Base-by-base conservation (phyloP, 495 filamentous ascomycete genomes). In the Penicillium maclennaniae region DNA sequence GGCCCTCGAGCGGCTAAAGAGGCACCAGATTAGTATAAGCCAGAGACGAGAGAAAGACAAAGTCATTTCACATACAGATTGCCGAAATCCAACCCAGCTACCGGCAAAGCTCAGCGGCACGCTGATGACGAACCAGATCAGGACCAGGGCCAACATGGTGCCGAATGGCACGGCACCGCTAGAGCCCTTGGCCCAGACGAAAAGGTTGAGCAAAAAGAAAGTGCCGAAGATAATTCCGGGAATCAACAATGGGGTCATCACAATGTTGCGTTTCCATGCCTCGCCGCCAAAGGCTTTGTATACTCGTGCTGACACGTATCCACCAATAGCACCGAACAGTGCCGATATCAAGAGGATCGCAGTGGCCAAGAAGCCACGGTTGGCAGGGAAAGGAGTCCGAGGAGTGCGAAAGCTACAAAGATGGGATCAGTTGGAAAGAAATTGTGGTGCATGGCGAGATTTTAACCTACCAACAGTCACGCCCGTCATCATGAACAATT, bases 401-500 rank as follows among this genome's bases (percentile, higher is more conserved):
- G 79, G 14, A 97, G 82, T 0, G 93, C 95, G 65, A 98, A 96
- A 21, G 80, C 83, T 76, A 49, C 1, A 51, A 7, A 38, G 5
- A 0, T n/a, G 21, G 27, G 19, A 45, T 49, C 21, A 59, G 47
- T 59, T 43, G 59, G 51, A 16, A n/a, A n/a, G 31, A 53, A 4
- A 5, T 17, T 7, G 14, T 15, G 8, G 3, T 21, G 25, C 1
- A 36, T 4, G 20, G 31, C 4, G 7, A 52, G 17, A 6, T 14
- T 25, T 12, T 4, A 25, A 68, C 70, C 47, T 69, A 76, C 73
- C 65, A 62, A 98, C 96, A 43, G 95, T 97, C 53, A 88, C 86
- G 27, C 92, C 93, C 16, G 90, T 87, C 93, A 98, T 98, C 72
- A 93, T 91, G 67, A 97, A 97, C 12, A 98, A 81, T 71, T 98